phyloP scores from a whole-genome alignment of 2,329 filamentous ascomycete species.

The Ustilaginoidea virens region DNA sequence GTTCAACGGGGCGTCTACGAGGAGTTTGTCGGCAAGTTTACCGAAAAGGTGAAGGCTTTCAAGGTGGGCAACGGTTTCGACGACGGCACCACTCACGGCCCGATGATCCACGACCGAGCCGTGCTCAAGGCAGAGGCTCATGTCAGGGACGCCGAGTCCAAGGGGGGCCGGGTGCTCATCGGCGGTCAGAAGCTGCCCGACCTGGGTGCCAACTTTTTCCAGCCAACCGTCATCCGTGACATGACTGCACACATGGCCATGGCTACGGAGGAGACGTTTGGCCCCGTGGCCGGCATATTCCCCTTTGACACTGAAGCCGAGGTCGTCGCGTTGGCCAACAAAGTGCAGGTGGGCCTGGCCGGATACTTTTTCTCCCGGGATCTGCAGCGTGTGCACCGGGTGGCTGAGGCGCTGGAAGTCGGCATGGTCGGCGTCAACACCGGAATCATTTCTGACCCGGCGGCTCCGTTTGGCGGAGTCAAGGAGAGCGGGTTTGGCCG shows the following conservation, averaged over 20 bases:
- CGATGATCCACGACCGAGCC: conserved; percentile 73
- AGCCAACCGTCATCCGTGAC: conserved; percentile 75
- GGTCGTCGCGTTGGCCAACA: conserved; percentile 71
- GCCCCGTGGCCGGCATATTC: conserved; percentile 82
- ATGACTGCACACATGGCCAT: conserved; percentile 80
- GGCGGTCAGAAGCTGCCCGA: conserved; percentile 63
- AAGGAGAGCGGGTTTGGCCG: conserved; percentile 71
- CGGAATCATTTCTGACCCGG: conserved; percentile 45
- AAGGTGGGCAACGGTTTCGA: conserved; percentile 63
- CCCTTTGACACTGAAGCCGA: conserved; percentile 79
- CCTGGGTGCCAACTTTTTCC: conserved; percentile 73
- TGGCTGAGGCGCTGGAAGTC: conserved; percentile 59
- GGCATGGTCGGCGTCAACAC: conserved; percentile 83
- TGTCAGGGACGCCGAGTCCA: conserved; percentile 61
- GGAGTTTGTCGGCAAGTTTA: conserved; percentile 51
- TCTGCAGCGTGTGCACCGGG: conserved; percentile 40
- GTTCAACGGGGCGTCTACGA: conserved; percentile 69
- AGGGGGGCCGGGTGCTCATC: conserved; percentile 59
- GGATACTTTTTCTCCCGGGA: conserved; percentile 80
- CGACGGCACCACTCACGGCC: conserved; percentile 59
- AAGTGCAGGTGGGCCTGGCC: conserved; percentile 71
- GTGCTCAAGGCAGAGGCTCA: conserved; percentile 66
- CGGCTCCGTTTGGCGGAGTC: conserved; percentile 58
- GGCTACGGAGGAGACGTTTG: conserved; percentile 83
- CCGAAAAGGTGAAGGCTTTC: conserved; percentile 58